These are phyloP conservation scores for Stagonosporopsis tanaceti DNA, from an alignment of 2,329 filamentous ascomycete species.

Conservation along the genomic window DNA sequence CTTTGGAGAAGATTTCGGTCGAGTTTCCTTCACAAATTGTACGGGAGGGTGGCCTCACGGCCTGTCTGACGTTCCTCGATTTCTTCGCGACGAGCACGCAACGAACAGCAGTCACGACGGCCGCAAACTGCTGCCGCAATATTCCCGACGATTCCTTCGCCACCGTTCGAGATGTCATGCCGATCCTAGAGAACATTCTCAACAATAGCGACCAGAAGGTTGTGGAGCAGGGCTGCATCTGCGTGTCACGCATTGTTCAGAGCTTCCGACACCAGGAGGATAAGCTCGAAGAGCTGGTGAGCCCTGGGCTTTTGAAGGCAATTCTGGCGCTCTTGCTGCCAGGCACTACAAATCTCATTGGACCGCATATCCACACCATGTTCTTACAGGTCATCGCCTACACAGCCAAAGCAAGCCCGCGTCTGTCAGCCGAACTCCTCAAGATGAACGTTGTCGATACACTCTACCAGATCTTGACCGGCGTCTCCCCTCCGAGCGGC, in stretches of 20 bases:
- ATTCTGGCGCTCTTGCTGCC: constrained; percentile 88
- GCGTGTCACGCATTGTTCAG: constrained; percentile 94
- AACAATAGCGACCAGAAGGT: constrained; percentile 94
- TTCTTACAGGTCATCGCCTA: constrained; percentile 92
- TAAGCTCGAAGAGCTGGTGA: constrained; percentile 92
- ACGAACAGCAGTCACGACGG: constrained; percentile 93
- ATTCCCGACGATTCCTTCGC: constrained; percentile 93
- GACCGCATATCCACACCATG: constrained; percentile 92
- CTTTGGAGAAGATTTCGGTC: constrained; percentile 94
- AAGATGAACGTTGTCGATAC: constrained; percentile 98
- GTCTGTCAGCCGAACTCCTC: constrained; percentile 86
- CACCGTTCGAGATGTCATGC: constrained; percentile 95
- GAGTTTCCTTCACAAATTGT: constrained; percentile 97
- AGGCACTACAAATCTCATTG: constrained; percentile 94
- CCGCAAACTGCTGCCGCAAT: constrained; percentile 97
- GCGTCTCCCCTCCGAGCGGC: constrained; percentile 86
- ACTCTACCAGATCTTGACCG: constrained; percentile 94
- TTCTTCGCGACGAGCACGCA: constrained; percentile 98
- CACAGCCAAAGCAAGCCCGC: constrained; percentile 86
- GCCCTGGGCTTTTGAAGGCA: constrained; percentile 82
- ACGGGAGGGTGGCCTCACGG: constrained; percentile 90
- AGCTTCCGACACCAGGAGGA: constrained; percentile 90
- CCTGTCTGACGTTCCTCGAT: constrained; percentile 94
- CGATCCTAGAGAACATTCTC: constrained; percentile 87
- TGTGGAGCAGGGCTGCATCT: constrained; percentile 94